Base-by-base conservation (phyloP, 2,329 filamentous ascomycete species). In the Raffaelea albimanens region DNA sequence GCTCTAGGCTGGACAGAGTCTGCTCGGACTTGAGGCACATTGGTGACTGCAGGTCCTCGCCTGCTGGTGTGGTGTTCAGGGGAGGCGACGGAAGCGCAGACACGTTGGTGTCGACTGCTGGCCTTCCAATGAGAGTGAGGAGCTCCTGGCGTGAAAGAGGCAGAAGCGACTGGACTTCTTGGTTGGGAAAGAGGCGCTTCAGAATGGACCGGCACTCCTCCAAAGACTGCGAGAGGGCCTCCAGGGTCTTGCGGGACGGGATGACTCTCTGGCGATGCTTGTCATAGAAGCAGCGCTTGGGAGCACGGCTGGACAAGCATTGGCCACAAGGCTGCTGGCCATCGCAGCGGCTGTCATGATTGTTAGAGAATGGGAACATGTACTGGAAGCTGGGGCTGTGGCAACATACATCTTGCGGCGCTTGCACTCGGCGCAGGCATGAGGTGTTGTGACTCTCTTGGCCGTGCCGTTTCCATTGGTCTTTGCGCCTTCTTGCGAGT, bases 261-360 rank as follows among this genome's bases (percentile, higher is more conserved):
- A 87, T 82, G 10, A 87, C 79, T 51, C 84, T 72, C 62, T 87
- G 83, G 16, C 85, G 76, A 53, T 88, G 85, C 65, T 90, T 88
- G 55, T 87, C 83, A 63, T 91, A 91, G 57, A 83, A 82, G 61
- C 87, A 91, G 47, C 80, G 73, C 61, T 89, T 86, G 4, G 85
- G 83, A 52, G 86, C 85, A 48, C 87, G 80, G 61, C 87, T 90
- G 63, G 85, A 89, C 49, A 86, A 76, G 61, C 87, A 93, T 61
- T 89, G 86, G 34, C 85, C 84, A 60, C 87, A 93, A 11, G 87
- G 87, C 59, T 87, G 83, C 55, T 83, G 78, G 47, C 87, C 87
- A 67, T 90, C 85, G 60, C 87, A 93, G 53, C 87, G 82, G 48
- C 70, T 73, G 39, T 2, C 41, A 40, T n/a, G 7, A 40, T n/a